Evolutionary conservation across 1,284 basidiomycete genomes (phyloP).

Genomic region (Tilletia setariae): DNA sequence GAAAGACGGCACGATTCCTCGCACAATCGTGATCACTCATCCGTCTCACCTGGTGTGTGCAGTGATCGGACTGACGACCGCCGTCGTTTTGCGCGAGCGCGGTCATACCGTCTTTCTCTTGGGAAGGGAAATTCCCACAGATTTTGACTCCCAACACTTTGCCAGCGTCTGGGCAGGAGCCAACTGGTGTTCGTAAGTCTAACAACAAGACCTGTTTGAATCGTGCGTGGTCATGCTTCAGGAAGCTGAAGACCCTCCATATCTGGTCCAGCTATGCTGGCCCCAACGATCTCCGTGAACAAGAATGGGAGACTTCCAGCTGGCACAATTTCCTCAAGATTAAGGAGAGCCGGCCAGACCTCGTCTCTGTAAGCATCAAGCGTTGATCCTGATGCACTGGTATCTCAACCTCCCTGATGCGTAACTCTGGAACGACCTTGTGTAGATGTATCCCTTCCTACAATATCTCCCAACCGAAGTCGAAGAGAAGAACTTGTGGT

Average conservation of each 20-base stretch:
- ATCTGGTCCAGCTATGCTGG: not conserved
- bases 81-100: conserved; percentile 54
- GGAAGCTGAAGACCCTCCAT: not conserved
- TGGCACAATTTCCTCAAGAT: conserved; percentile 26
- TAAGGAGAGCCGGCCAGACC: conserved; percentile 57
- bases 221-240: not conserved
- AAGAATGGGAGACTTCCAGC: conserved; percentile 48
- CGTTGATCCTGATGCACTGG: conserved; percentile 55
- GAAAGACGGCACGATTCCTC: not conserved
- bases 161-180: conserved; percentile 72
- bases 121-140: conserved; percentile 67
- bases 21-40: not conserved
- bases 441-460: conserved; percentile 8
- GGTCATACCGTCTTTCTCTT: conserved; percentile 63
- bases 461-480: conserved; percentile 16
- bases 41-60: not conserved
- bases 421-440: conserved; percentile 53
- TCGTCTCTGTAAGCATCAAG: conserved; percentile 61
- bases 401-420: conserved; percentile 53
- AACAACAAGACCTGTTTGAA: too few species aligned
- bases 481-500: not conserved
- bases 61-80: conserved; percentile 59
- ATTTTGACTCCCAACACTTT: conserved; percentile 64
- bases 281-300: conserved; percentile 58
- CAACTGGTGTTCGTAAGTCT: conserved; percentile 66